phyloP scores from a whole-genome alignment of 2,329 filamentous ascomycete species.

The Fusarium udum region DNA sequence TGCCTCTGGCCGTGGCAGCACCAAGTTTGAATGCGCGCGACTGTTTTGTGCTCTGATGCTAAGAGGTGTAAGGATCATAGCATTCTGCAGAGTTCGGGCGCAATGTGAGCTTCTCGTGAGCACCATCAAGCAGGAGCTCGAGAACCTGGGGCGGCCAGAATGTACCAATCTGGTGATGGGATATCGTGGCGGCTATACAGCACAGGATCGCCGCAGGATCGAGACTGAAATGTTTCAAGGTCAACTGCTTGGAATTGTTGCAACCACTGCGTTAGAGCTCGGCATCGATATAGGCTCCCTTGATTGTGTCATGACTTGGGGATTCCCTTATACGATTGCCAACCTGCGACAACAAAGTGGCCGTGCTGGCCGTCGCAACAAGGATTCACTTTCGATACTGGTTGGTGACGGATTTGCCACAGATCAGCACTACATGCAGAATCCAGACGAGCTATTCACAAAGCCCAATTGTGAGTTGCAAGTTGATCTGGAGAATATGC shows the following conservation, averaged over 20 bases:
- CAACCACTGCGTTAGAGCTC: conserved; percentile 90
- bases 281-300: conserved; percentile 95
- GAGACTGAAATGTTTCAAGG: conserved; percentile 98
- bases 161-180: conserved; percentile 87
- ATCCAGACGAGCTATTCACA: conserved; percentile 92
- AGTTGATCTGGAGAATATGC: conserved; percentile 90
- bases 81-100: conserved; percentile 88
- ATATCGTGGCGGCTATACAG: conserved; percentile 93
- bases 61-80: conserved; percentile 88
- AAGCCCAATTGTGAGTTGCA: conserved; percentile 89
- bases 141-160: conserved; percentile 76
- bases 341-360: conserved; percentile 96
- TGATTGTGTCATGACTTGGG: conserved; percentile 92
- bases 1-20: conserved; percentile 84
- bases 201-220: conserved; percentile 86
- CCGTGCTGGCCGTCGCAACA: conserved; percentile 89
- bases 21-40: conserved; percentile 84
- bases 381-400: conserved; percentile 89
- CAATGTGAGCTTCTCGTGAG: conserved; percentile 86
- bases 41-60: conserved; percentile 91
- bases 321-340: conserved; percentile 94
- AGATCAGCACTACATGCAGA: conserved; percentile 97
- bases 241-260: conserved; percentile 90
- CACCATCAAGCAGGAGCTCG: conserved; percentile 81
- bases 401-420: conserved; percentile 90